Conservation (phyloP, 2,329 filamentous ascomycete species). For the Sporothrix variecibatus region DNA sequence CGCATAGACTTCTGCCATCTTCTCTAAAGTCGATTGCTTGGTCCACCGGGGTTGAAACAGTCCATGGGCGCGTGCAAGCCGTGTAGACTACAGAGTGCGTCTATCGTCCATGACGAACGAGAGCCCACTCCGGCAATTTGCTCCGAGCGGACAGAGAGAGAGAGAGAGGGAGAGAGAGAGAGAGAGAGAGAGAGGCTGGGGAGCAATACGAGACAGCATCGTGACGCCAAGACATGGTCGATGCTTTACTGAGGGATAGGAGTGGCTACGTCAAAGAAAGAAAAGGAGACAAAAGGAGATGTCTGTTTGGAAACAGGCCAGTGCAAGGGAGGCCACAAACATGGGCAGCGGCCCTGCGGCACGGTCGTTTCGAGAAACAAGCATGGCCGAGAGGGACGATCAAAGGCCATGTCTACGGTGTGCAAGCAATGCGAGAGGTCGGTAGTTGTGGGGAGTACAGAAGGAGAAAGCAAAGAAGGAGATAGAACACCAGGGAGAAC, state of each 20-base stretch:
- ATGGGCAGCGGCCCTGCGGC: neutral
- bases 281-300: too few relatives aligned
- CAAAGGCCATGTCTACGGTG: neutral
- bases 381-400: neutral
- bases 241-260: neutral
- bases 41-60: constrained; percentile 12
- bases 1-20: neutral
- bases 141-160: neutral
- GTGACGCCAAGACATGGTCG: constrained; percentile 6
- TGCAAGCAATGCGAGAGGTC: constrained; percentile 4
- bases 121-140: too few relatives aligned
- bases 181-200: neutral
- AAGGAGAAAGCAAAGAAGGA: neutral
- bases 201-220: neutral
- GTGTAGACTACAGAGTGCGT: neutral
- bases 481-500: neutral
- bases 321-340: neutral
- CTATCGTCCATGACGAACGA: too few relatives aligned
- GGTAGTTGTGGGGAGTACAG: neutral
- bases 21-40: neutral
- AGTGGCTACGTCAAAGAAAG: neutral
- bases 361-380: neutral
- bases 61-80: neutral
- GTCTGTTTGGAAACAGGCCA: constrained; percentile 4
- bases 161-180: too few relatives aligned